Percentiles rank a stretch among this genome's conserved stretches.
Conservation (phyloP, 305 asterid genomes). For the Striga hermonthica region DNA sequence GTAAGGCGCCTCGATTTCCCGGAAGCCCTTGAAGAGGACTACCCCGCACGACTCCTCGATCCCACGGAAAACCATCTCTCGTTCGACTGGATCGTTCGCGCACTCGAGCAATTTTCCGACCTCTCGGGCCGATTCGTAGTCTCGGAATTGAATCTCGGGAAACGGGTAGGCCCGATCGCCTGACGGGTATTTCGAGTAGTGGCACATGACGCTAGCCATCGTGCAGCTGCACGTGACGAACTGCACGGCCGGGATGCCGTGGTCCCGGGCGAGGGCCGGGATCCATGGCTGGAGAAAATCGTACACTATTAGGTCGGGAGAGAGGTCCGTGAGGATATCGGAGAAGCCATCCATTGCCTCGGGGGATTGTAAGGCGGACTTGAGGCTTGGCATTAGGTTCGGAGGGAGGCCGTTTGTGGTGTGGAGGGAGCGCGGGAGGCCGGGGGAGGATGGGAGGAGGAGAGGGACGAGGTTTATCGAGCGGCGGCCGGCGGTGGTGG, state of each 20-base stretch:
- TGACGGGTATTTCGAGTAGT: constrained; percentile 32
- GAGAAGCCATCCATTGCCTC: constrained; percentile 24
- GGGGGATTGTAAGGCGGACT: constrained; percentile 35
- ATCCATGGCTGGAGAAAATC: constrained; percentile 56
- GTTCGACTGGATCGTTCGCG: neutral
- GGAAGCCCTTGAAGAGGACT: neutral
- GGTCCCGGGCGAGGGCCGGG: constrained; percentile 20
- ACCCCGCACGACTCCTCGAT: neutral
- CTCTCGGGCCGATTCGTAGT: neutral
- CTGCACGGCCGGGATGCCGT: constrained; percentile 38
- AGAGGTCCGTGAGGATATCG: constrained; percentile 20
- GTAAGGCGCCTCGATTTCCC: neutral
- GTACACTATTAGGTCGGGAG: constrained; percentile 38
- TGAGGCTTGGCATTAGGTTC: constrained; percentile 42
- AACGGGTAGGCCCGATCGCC: neutral
- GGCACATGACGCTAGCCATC: constrained; percentile 37
- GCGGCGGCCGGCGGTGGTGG: neutral
- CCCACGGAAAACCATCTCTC: neutral
- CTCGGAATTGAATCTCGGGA: neutral
- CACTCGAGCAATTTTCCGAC: neutral
- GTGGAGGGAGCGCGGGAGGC: constrained; percentile 37
- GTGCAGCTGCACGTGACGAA: constrained; percentile 43
- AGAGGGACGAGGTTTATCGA: constrained; percentile 35
- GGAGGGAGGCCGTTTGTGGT: constrained; percentile 56
- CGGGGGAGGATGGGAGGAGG: constrained; percentile 27